These are phyloP conservation scores for Colletotrichum sp. DNA, from an alignment of 2,329 filamentous ascomycete species.

Conservation along the genomic window DNA sequence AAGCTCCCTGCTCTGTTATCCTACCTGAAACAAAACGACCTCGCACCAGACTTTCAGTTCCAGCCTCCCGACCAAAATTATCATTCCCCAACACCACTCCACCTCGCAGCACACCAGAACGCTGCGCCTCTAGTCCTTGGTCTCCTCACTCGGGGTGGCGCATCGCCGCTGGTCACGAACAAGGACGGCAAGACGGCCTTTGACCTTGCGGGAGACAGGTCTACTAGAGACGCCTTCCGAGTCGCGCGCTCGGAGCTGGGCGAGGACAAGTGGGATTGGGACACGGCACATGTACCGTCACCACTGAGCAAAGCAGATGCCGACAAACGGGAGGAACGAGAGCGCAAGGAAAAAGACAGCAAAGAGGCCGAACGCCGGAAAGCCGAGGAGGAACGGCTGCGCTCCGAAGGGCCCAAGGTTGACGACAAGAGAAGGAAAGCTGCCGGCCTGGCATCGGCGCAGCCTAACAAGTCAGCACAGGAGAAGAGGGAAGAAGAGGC, in stretches of 20 bases:
- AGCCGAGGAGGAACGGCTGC: conserved; percentile 75
- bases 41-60: conserved; percentile 77
- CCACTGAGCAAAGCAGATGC: conserved; percentile 74
- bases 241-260: conserved; percentile 84
- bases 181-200: conserved; percentile 84
- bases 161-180: conserved; percentile 75
- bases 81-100: conserved; percentile 83
- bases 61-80: conserved; percentile 73
- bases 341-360: conserved; percentile 70
- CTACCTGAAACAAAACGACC: conserved; percentile 78
- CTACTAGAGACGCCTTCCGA: conserved; percentile 89
- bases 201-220: conserved; percentile 83
- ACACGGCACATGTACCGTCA: conserved; percentile 72
- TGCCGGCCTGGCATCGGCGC: conserved; percentile 60
- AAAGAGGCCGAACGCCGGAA: conserved; percentile 75
- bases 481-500: conserved; percentile 85
- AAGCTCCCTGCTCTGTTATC: conserved; percentile 87
- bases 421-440: conserved; percentile 55
- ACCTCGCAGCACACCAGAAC: conserved; percentile 84
- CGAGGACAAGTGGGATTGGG: conserved; percentile 80
- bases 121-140: conserved; percentile 78
- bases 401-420: conserved; percentile 67
- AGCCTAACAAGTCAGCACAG: conserved; percentile 73
- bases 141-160: conserved; percentile 74
- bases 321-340: conserved; percentile 70